Conservation (phyloP, 352 stramenopile genomes). For the Elongisporangium anandrum region DNA sequence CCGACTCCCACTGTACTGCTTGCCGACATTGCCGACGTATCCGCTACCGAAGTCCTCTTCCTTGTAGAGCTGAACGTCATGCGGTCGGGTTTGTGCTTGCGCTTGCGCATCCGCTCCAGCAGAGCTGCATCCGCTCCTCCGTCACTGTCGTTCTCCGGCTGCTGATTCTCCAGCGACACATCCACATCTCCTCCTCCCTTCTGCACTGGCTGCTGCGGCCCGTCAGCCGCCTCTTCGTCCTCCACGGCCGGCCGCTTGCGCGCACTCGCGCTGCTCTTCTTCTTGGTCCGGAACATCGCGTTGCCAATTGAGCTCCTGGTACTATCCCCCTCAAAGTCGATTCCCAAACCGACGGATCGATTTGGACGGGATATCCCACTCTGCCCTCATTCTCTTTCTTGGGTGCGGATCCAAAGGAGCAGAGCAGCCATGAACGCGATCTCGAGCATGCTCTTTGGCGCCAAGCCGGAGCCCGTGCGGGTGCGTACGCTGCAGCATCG, state of each 20-base stretch:
- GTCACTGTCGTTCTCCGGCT: slow-evolving; percentile 2
- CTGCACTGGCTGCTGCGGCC: neutral
- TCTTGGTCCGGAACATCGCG: slow-evolving; percentile 43
- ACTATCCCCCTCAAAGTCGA: neutral
- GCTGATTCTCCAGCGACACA: slow-evolving; percentile 12
- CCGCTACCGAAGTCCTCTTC: neutral
- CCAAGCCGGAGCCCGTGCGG: slow-evolving; percentile 18
- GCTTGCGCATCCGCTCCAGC: slow-evolving; percentile 31
- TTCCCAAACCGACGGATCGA: neutral
- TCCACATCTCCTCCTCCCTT: slow-evolving; percentile 2
- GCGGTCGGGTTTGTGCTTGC: slow-evolving; percentile 15
- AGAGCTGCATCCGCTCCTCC: slow-evolving; percentile 11
- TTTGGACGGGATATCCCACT: neutral
- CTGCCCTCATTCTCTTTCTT: neutral
- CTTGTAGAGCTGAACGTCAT: slow-evolving; percentile 45
- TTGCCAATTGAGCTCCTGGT: neutral
- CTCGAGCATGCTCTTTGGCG: slow-evolving; percentile 34
- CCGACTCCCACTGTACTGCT: slow-evolving; percentile 1
- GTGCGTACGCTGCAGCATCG: slow-evolving; percentile 1
- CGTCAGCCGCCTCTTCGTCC: slow-evolving; percentile 1
- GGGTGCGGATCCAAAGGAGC: slow-evolving; percentile 1
- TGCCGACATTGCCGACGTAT: neutral
- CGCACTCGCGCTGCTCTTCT: slow-evolving; percentile 31
- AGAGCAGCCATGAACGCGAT: slow-evolving; percentile 21
- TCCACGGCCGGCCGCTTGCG: slow-evolving; percentile 20